Conservation (phyloP, 139 green algal genomes). For the Haematococcus lacustris region DNA sequence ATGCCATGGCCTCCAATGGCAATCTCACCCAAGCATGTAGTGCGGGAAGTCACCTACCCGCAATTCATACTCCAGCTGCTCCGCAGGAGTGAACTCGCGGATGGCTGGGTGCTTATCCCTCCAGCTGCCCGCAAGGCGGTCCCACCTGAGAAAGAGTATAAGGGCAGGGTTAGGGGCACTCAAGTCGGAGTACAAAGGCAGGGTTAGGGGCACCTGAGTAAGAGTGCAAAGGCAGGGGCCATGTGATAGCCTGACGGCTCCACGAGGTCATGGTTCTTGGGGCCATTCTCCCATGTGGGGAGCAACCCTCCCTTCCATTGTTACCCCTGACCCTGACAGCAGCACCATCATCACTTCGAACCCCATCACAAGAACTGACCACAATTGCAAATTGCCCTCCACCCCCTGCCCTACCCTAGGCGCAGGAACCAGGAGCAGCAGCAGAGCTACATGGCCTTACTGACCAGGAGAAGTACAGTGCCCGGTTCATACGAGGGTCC, state of each 20-base stretch:
- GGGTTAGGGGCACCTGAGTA: background rate
- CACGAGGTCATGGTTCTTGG: background rate
- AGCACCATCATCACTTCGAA: background rate
- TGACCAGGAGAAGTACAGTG: conserved; percentile 13
- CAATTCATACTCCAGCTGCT: conserved; percentile 9
- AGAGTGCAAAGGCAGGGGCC: background rate
- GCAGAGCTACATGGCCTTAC: background rate
- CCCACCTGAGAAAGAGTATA: conserved; percentile 5
- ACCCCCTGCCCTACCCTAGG: too few species aligned
- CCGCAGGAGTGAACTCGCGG: conserved; percentile 7
- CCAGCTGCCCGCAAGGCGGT: background rate
- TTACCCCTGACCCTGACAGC: background rate
- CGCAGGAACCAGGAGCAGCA: too few species aligned
- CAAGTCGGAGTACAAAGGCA: background rate
- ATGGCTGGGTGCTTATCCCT: background rate
- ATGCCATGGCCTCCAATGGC: too few species aligned
- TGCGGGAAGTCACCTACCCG: too few species aligned
- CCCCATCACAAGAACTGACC: too few species aligned
- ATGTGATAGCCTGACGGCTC: background rate
- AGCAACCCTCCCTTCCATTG: background rate
- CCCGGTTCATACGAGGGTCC: conserved; percentile 5
- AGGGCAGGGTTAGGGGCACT: too few species aligned
- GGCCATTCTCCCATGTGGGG: background rate
- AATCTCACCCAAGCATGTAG: too few species aligned
- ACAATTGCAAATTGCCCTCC: too few species aligned